These are phyloP conservation scores for Penicillium canescens DNA, from an alignment of 495 filamentous ascomycete genomes.

Conservation along the genomic window DNA sequence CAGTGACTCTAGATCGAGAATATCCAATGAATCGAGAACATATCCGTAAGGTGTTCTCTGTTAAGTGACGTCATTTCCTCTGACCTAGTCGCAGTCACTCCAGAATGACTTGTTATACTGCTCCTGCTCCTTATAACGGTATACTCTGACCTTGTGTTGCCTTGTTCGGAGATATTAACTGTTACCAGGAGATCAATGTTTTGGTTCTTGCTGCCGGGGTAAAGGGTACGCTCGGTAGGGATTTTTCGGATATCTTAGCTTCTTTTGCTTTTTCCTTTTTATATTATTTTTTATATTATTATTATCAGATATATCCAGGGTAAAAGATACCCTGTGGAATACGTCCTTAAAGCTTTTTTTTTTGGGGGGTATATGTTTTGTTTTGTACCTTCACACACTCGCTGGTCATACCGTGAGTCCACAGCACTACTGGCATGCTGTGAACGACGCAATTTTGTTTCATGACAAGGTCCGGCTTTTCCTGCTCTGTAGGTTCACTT, in stretches of 20 bases:
- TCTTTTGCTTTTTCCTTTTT: neutral
- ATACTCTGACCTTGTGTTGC: constrained; percentile 9
- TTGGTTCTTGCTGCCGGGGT: constrained; percentile 18
- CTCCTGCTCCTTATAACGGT: constrained; percentile 16
- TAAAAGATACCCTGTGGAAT: no score
- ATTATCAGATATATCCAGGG: neutral
- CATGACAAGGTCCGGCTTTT: no score
- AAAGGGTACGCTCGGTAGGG: constrained; percentile 13
- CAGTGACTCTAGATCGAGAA: constrained; percentile 9
- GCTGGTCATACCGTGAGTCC: neutral
- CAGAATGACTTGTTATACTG: constrained; percentile 4
- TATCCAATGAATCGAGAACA: constrained; percentile 14
- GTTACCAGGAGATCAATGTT: constrained; percentile 22
- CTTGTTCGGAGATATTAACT: constrained; percentile 13
- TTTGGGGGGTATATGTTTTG: neutral
- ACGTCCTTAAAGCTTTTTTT: neutral
- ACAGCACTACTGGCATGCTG: neutral
- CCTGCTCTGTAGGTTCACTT: neutral
- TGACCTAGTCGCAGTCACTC: constrained; percentile 12
- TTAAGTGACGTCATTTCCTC: constrained; percentile 8
- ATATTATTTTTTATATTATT: neutral
- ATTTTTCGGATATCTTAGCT: neutral
- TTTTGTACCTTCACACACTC: constrained; percentile 3
- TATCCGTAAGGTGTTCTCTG: constrained; percentile 19
- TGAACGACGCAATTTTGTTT: neutral